Base-by-base conservation (phyloP, 306 rosid species). In the Leucaena leucocephala region DNA sequence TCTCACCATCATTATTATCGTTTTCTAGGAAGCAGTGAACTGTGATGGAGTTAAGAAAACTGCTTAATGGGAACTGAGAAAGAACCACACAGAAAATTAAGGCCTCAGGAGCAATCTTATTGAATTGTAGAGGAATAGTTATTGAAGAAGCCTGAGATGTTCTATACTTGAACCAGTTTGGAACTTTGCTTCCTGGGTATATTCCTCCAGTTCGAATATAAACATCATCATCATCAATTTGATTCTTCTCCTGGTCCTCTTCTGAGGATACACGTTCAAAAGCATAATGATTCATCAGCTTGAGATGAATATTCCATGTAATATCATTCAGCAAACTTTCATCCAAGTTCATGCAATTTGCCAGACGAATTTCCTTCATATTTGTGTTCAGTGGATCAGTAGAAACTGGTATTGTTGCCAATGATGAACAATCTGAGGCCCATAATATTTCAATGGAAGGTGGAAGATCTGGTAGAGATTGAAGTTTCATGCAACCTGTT, bases 1-100 rank as follows among this genome's bases (percentile, higher is more conserved):
- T 45, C 19, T 69, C 12, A 69, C 16, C 74, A 22, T 33, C 38
- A 22, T 69, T 13, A 44, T 13, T 14, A 35, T 36, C 14, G 73
- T 19, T 44, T 68, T 43, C 55, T 4, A 45, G 8, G 58, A 45
- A 44, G 21, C n/a, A 44, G 12, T 22, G 9, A 42, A 67, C 52
- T 9, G 14, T 10, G 36, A 35, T 36, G 36, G 44, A 14, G 68
- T 12, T 62, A 4, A 34, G n/a, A 34, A 34, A 63, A 36, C 44
- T 61, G 40, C 68, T 63, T 7, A 14, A 14, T 15, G 68, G 68
- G 67, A 61, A 61, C 55, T 21, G n/a, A 19, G 54, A 21, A 45
- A 45, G 57, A 69, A 69, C 17, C 57, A 45, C 38, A 14, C 74
- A 45, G 40, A 69, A 69, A 69, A 69, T 45, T 21, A 69, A 69